Evolutionary conservation across 495 filamentous ascomycete genomes (phyloP), one percentile per base, ranked within the genome.

Genomic region (Cercophora scortea): DNA sequence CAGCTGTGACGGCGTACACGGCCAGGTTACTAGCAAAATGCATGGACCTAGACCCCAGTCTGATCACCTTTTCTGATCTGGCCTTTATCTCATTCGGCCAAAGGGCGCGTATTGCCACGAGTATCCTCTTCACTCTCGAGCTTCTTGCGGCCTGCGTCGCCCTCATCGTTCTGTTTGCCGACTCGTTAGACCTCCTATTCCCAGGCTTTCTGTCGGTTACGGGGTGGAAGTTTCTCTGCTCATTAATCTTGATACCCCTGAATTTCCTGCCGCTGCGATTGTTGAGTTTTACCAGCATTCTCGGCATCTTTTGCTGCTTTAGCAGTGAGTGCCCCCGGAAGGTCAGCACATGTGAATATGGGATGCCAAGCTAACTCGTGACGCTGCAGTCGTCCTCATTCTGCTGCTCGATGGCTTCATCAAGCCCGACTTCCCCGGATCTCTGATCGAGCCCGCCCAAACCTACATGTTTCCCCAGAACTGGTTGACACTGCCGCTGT

Each of bases 21-120:
- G 91, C 93, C 3, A 85, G 80, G 61, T 71, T 96, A 25, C 76
- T 98, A 44, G 85, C 90, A 9, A 90, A 86, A 62, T 97, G 93
- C 67, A 82, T 96, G 64, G 87, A 96, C 62, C 80, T 89, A 32
- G 89, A 95, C 62, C 61, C 74, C 32, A 71, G 72, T 55, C 69
- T 83, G 65, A 73, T 89, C 76, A 95, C 93, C 16, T 98, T 95
- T 71, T 91, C 91, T 19, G 93, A 98, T 63, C 73, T 98, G 18
- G 94, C 92, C 18, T 96, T 85, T 65, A 83, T 95, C 55, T 90
- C 89, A 46, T 98, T 93, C 63, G 93, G 93, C n/a, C 78, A 81
- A 12, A 80, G 78, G 44, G 90, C 89, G 32, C 84, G 93, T 38
- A 71, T 95, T 33, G 76, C 83, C 32, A 91, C 87, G 6, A 90